Evolutionary conservation across 169 alveolate genomes (phyloP).

Genomic region (Plasmodium knowlesi): DNA sequence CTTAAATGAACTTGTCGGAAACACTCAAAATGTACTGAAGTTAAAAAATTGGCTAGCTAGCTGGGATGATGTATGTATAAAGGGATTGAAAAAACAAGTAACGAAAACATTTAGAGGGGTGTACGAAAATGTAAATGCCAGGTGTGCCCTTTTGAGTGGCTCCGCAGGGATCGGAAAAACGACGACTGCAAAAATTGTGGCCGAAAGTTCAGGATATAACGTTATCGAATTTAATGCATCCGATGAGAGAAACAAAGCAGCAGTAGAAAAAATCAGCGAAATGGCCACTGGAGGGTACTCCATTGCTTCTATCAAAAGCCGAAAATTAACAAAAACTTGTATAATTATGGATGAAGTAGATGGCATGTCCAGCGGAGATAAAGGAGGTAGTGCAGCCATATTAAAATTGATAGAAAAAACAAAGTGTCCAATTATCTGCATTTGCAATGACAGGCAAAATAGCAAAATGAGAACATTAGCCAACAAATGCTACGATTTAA

Average conservation of each 20-base stretch:
- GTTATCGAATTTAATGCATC: slow-evolving; percentile 97
- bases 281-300: slow-evolving; percentile 88
- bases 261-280: slow-evolving; percentile 89
- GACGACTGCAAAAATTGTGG: slow-evolving; percentile 93
- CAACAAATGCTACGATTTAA: slow-evolving; percentile 94
- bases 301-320: slow-evolving; percentile 48
- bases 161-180: slow-evolving; percentile 99
- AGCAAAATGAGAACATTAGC: slow-evolving; percentile 87
- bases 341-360: slow-evolving; percentile 98
- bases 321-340: slow-evolving; percentile 82
- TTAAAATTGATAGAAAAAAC: slow-evolving; percentile 94
- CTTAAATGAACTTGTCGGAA: slow-evolving; percentile 93
- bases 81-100: slow-evolving; percentile 86
- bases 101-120: slow-evolving; percentile 51
- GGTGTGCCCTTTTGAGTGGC: slow-evolving; percentile 96
- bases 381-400: slow-evolving; percentile 97
- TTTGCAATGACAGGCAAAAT: slow-evolving; percentile 94
- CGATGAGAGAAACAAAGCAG: slow-evolving; percentile 94
- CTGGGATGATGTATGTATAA: slow-evolving; percentile 94
- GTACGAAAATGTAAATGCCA: slow-evolving; percentile 88
- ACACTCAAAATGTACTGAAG: slow-evolving; percentile 87
- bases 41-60: slow-evolving; percentile 94
- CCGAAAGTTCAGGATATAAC: slow-evolving; percentile 91
- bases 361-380: slow-evolving; percentile 98
- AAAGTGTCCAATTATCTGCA: slow-evolving; percentile 96